phyloP scores from a whole-genome alignment of 169 alveolate genomes.

The Cryptosporidium baileyi region DNA sequence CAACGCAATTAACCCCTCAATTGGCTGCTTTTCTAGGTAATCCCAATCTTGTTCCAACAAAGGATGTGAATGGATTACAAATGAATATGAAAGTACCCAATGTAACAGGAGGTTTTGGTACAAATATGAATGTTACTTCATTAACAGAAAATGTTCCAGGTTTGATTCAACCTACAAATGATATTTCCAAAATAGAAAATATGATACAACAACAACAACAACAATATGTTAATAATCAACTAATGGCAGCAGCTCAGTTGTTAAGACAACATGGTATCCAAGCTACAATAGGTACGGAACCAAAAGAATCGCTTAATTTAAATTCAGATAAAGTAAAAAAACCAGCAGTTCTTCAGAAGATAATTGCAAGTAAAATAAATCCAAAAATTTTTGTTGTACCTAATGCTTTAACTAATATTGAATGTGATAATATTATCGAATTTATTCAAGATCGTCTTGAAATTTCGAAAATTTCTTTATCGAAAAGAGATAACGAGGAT shows the following conservation, averaged over 20 bases:
- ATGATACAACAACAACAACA: conserved; percentile 54
- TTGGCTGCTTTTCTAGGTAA: conserved; percentile 56
- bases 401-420: conserved; percentile 33
- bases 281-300: conserved; percentile 57
- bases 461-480: conserved; percentile 26
- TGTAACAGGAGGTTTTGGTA: background rate
- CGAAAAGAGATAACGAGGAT: background rate
- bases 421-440: conserved; percentile 18
- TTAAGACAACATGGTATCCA: conserved; percentile 68
- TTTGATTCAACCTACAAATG: background rate
- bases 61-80: background rate
- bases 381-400: conserved; percentile 50
- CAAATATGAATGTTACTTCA: background rate
- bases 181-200: conserved; percentile 18
- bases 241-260: conserved; percentile 56
- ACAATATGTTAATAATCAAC: conserved; percentile 13
- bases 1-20: conserved; percentile 51
- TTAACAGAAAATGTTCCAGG: background rate
- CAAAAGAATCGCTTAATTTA: background rate
- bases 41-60: conserved; percentile 53
- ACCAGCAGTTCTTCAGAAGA: conserved; percentile 40
- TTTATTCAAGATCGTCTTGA: conserved; percentile 32
- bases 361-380: conserved; percentile 55
- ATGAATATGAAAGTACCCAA: background rate
- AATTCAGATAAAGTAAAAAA: no score